Base-by-base conservation (phyloP, 2,329 filamentous ascomycete species). In the Didymella sp. region DNA sequence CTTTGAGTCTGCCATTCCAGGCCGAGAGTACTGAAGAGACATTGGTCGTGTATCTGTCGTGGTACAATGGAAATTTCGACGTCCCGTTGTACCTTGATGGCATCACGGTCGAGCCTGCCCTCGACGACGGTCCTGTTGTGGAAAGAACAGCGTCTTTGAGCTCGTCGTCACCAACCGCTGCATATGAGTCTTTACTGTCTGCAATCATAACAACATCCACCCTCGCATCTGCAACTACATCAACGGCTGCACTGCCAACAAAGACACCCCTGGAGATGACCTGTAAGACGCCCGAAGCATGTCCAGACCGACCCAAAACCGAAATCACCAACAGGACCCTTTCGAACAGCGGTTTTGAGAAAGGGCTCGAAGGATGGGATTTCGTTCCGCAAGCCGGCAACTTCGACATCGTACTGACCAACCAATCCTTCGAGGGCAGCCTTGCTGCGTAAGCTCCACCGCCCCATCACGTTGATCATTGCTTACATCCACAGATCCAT, bases 21-120 rank as follows among this genome's bases (percentile, higher is more conserved):
- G 51, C 51, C 13, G 30, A 37, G 6, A 33, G 11, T 2, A 15
- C 17, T 6, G 33, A 40, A 1, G 37, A 54, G 19, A 31, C n/a
- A 22, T 12, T 54, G 17, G 43, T 37, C 2, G 44, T 54, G 17
- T 54, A 54, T 31, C 13, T 54, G 2, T 48, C 44, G 11, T 54
- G 51, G 51, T 54, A 54, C 13, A 54, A 54, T 7, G 51, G 51
- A 6, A 54, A 54, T 12, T 38, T 54, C 12, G 38, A 47, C 24
- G 25, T 54, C 2, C 30, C 51, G 17, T 9, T 54, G 1, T 54
- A 48, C 27, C 24, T 54, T 3, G 51, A 54, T 12, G n/a, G 13
- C 6, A 30, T 49, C 6, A 24, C n/a, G 6, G 44, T 54, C 2
- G 12, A 19, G 19, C 40, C 21, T 13, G 8, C 19, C 2, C n/a